Evolutionary conservation across 164 flowering plant genomes (phyloP).

Genomic region (Berberis thunbergii): DNA sequence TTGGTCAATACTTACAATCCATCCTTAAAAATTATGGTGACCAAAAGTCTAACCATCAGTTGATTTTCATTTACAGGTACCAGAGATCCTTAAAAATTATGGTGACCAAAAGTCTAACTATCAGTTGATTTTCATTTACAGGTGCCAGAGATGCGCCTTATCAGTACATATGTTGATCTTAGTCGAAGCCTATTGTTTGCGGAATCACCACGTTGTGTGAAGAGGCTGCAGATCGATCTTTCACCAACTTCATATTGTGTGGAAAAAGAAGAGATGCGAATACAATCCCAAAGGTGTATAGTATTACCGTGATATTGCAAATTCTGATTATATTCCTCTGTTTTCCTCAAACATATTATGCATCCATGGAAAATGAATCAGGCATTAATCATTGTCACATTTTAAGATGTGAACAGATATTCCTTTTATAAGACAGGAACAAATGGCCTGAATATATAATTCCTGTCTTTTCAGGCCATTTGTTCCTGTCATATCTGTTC

Average conservation of each 20-base stretch:
- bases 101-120: background rate
- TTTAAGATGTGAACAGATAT: no score
- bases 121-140: constrained; percentile 18
- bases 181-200: constrained; percentile 34
- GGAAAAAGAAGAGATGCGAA: constrained; percentile 35
- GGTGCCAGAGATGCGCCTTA: constrained; percentile 87
- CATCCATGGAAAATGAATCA: no score
- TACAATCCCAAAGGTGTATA: constrained; percentile 54
- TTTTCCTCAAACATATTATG: no score
- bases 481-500: no score
- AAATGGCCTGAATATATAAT: no score
- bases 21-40: background rate
- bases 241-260: constrained; percentile 13
- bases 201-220: constrained; percentile 66
- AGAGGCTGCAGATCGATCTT: constrained; percentile 49
- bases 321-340: no score
- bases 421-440: no score
- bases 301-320: background rate
- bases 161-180: constrained; percentile 60
- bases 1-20: no score
- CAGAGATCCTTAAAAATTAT: background rate
- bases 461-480: no score
- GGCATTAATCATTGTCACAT: no score
- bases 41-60: background rate
- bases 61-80: constrained; percentile 36